Evolutionary conservation across 1,284 basidiomycete species (phyloP), one percentile per base, ranked within the genome.

Genomic region (Boletellus deceptivus): DNA sequence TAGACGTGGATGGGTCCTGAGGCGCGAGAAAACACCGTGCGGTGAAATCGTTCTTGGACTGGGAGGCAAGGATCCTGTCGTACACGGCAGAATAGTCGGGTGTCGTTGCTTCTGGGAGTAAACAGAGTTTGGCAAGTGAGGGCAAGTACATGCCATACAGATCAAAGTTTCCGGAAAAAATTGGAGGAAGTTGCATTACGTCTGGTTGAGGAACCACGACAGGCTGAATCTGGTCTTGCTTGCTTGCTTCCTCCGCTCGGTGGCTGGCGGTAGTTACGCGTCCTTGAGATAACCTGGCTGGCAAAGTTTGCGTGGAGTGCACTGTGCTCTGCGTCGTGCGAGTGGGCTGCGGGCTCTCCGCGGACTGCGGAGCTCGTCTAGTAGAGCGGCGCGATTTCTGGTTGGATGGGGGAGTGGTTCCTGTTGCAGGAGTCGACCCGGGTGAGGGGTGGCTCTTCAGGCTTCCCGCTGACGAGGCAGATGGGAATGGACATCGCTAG

Each of bases 161-260:
- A 60, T 74, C 73, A 43, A 75, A 74, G 46, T 70, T 74, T 4
- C 73, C 72, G 8, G 61, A 60, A 17, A 63, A 62, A 11, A 50
- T 52, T 5, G 55, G 58, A 11, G 38, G 18, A 13, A 35, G 53
- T 2, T 49, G 39, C 24, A 50, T 16, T 10, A 45, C n/a, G 31
- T 17, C 27, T 14, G 47, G 54, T 39, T 61, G 56, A 3, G 46
- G 20, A 11, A 49, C 29, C 9, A 53, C 17, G 1, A 50, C 13
- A 16, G 54, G 54, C 4, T 59, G 58, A 20, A 22, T 27, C 42
- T 10, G 46, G 46, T 33, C 46, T 38, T 50, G 35, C 5, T 49
- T 54, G 27, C 11, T 20, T 22, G 40, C 16, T 13, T 57, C 50
- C 13, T 42, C 18, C 7, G 18, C 35, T 25, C 27, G 22, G 20